Base-by-base conservation (phyloP, 805 yeast genomes). In the Lipomyces mesembrius region DNA sequence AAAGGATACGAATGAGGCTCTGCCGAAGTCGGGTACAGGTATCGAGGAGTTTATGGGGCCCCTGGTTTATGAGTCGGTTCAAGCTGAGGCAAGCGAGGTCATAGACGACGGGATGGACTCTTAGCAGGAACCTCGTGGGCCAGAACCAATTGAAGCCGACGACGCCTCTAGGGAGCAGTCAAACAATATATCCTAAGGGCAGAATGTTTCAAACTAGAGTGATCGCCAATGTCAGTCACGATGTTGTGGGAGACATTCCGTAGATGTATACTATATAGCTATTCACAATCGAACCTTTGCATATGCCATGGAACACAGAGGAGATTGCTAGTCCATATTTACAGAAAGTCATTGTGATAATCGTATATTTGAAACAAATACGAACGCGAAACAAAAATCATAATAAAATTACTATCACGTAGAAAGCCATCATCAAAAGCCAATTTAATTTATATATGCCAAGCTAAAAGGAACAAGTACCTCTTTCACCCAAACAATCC, bases 41-140 rank as follows among this genome's bases (percentile, higher is more conserved):
- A 43, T 43, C 20, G 49, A 17, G 22, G 49, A 43, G 49, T 43
- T 43, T 17, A 7, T 17, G 22, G 49, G 49, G 0, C 22, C 49
- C 3, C 49, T 3, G 20, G 49, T 3, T 37, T 37, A 37, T n/a
- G 49, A n/a, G 22, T n/a, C 49, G 8, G 9, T 11, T 5, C 22
- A 43, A 17, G 49, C 49, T n/a, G 49, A 43, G 49, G n/a, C 49
- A n/a, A 43, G 25, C 49, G 49, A 43, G 49, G 49, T 43, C 22
- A 43, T 43, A 43, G 49, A 43, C 12, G 49, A 43, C 20, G 49
- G 6, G 20, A 17, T 17, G 49, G 49, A 43, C 49, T 43, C 49
- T 6, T 12, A 17, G 20, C 49, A 6, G 49, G 49, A 43, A 6
- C 2, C 11, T 43, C 22, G 14, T 35, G 14, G 14, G 2, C 39